Base-by-base conservation (phyloP, 2,329 filamentous ascomycete genomes). In the Septoria petroselini region DNA sequence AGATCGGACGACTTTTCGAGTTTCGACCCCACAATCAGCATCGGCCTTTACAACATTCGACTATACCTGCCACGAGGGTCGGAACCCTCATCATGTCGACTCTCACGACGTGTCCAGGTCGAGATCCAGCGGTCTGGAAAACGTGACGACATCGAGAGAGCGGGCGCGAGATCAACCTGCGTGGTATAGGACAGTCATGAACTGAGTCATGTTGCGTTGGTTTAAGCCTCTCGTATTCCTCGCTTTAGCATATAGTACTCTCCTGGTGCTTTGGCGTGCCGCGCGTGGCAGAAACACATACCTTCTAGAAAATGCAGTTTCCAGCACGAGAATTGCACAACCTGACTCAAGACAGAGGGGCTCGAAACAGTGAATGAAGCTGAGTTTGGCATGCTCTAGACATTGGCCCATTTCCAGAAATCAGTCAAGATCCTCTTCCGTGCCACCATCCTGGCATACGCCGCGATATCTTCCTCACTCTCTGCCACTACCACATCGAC, bases 341-440 rank as follows among this genome's bases (percentile, higher is more conserved):
- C n/a, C n/a, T n/a, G n/a, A n/a, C n/a, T n/a, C n/a, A n/a, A n/a
- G n/a, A n/a, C n/a, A n/a, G n/a, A n/a, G n/a, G n/a, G n/a, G n/a
- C n/a, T n/a, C n/a, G n/a, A n/a, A 27, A 27, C 23, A 5, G 23
- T 5, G 23, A 27, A 27, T 27, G 23, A 27, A 27, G 9, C 5
- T 9, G 23, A 27, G 23, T 9, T 27, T 27, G 23, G 23, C 9
- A 27, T 27, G 23, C 23, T 5, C 33, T 54, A 67, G 25, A 68
- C 65, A 46, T 64, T 68, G 41, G 57, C 50, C 65, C 64, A 67
- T 44, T 53, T 61, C 57, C 58, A 62, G 44, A 57, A 64, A 27
- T 63, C 54, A 14, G 41, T 53, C 23, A 62, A 18, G 41, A 68
- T 65, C 4, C 50, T 51, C 41, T 57, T 59, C 23, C 63, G 56